Evolutionary conservation across 106 monocot species (phyloP), one percentile per base, ranked within the genome.

Genomic region (Dendrobium officinale): DNA sequence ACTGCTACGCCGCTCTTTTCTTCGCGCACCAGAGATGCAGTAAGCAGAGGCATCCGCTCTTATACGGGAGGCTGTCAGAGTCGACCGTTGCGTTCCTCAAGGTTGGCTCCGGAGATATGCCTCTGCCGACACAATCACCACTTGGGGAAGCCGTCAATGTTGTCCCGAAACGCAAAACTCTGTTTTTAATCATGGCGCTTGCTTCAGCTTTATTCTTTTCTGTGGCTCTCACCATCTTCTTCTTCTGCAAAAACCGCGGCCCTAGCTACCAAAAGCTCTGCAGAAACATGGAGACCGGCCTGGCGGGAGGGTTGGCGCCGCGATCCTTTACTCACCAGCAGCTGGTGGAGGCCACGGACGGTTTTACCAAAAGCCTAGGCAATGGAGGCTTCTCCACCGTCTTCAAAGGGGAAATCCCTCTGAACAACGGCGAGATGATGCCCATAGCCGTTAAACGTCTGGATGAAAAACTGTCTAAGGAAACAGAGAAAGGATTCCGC

Each of bases 1-100:
- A 80, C 55, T 88, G 88, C 55, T 44, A 55, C 18, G 86, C 79
- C 6, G 86, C 79, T 11, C 42, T 84, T 1, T 84, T 77, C 75
- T 84, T 77, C 75, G n/a, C 75, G 31, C 17, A 15, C 15, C 49
- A 75, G 8, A n/a, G 33, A 43, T 89, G 89, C 67, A 81, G 79
- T 75, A 89, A 86, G 72, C 86, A 86, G 73, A 88, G 82, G 77
- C 29, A 43, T 2, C 88, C 88, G 7, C 77, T 88, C n/a, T 79
- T 82, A 29, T 85, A 88, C 43, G 85, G 82, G 1, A 61, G 47
- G 33, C 18, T 1, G 33, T 41, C 0, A 13, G 75, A 67, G 26
- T 31, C 73, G 26, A 77, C 75, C 31, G 72, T 37, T 15, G 54
- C 81, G 3, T 43, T 79, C 40, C 4, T 84, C 33, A 85, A 82